Conservation (phyloP, 192 early-diverging fungal genomes). For the Lobosporangium transversale region DNA sequence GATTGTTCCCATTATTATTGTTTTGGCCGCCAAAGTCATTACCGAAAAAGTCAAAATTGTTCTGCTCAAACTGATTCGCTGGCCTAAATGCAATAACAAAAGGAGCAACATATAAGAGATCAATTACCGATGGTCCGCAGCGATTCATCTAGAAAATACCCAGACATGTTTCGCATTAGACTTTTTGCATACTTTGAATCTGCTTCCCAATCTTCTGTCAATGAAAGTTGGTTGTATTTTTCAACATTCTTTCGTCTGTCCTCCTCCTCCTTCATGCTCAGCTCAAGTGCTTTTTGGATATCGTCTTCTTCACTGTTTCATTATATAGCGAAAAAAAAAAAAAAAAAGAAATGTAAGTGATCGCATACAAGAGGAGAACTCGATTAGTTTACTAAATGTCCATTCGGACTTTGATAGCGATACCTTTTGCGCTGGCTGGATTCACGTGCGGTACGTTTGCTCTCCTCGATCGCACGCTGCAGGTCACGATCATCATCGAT, state of each 20-base stretch:
- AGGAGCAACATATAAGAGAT: too few species aligned
- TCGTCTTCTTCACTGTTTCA: constrained; percentile 52
- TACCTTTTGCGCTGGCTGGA: constrained; percentile 23
- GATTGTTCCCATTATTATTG: constrained; percentile 49
- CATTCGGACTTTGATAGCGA: too few species aligned
- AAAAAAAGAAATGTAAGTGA: too few species aligned
- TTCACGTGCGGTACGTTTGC: constrained; percentile 68
- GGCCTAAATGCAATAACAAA: neutral
- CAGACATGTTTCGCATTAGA: too few species aligned
- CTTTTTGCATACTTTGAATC: constrained; percentile 25
- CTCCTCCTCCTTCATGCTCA: constrained; percentile 59
- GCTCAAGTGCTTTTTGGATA: constrained; percentile 52
- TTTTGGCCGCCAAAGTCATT: constrained; percentile 50
- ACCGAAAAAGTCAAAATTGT: constrained; percentile 43
- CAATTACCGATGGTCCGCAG: too few species aligned
- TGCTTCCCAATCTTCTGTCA: constrained; percentile 51
- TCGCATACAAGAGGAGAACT: neutral
- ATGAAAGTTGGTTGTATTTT: constrained; percentile 48
- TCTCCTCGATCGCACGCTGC: constrained; percentile 85
- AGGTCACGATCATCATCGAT: constrained; percentile 85
- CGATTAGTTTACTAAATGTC: too few species aligned
- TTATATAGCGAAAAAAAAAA: neutral
- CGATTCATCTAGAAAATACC: too few species aligned
- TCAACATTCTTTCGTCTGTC: constrained; percentile 41
- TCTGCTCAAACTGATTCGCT: constrained; percentile 38